These are phyloP conservation scores for Arxiozyma bovina DNA, from an alignment of 1,139 yeast species.

Conservation along the genomic window DNA sequence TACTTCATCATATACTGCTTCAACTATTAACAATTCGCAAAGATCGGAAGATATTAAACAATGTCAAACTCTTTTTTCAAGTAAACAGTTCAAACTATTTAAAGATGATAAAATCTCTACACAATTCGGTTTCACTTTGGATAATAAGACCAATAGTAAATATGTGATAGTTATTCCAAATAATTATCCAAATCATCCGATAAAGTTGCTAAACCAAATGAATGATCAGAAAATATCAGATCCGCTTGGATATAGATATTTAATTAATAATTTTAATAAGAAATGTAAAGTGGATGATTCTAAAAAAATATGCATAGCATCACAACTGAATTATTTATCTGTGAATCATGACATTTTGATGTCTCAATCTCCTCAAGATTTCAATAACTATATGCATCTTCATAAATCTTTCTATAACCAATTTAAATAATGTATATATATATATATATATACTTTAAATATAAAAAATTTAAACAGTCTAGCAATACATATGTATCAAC, in stretches of 20 bases:
- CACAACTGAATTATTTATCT: conserved; percentile 14
- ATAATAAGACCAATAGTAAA: conserved; percentile 1
- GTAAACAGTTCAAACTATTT: conserved; percentile 10
- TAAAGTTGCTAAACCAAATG: conserved; percentile 5
- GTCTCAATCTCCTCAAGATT: conserved; percentile 4
- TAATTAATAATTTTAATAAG: conserved; percentile 12
- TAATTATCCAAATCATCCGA: conserved; percentile 13
- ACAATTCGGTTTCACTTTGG: conserved; percentile 10
- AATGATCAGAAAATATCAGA: not conserved
- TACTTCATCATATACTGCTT: not conserved
- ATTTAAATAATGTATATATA: not conserved
- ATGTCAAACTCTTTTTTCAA: conserved; percentile 10
- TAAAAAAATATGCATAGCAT: conserved; percentile 6
- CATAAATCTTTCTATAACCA: conserved; percentile 6
- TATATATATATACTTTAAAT: not conserved
- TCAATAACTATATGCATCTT: conserved; percentile 6
- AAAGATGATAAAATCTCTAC: conserved; percentile 12
- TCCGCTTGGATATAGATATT: not conserved
- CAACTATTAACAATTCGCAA: not conserved
- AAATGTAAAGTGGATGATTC: conserved; percentile 7
- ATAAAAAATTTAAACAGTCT: not conserved
- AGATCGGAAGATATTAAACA: conserved; percentile 11
- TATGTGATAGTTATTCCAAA: conserved; percentile 11
- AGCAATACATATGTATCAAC: not conserved
- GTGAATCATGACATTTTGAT: conserved; percentile 7